A percentile compares a stretch with the other conserved stretches of the same genome.
Evolutionary conservation across 2,329 filamentous ascomycete genomes (phyloP).

Genomic region (Colletotrichum sp.): DNA sequence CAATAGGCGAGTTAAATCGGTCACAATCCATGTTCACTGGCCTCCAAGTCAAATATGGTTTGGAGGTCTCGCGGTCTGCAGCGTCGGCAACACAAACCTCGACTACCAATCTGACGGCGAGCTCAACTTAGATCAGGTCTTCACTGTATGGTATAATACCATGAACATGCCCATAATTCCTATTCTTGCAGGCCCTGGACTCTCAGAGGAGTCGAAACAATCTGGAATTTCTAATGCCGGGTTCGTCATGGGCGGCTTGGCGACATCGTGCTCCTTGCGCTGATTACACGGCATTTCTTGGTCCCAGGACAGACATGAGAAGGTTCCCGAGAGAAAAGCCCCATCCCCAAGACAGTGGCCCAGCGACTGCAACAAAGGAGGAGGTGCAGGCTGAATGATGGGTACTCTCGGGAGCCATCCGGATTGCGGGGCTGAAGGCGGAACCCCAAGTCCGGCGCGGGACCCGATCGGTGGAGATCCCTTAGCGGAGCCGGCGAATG

Average conservation of each 20-base stretch:
- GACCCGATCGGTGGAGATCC: not conserved
- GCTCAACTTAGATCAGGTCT: not conserved
- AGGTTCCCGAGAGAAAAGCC: not conserved
- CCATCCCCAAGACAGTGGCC: not conserved
- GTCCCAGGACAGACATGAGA: not conserved
- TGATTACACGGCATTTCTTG: not conserved
- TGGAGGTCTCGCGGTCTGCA: not conserved
- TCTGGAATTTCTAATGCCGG: not conserved
- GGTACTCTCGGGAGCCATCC: not conserved
- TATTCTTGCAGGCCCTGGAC: not conserved
- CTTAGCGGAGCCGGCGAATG: not conserved
- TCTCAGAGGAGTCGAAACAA: not conserved
- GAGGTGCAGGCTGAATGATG: not conserved
- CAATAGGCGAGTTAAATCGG: not conserved
- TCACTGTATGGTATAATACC: not conserved
- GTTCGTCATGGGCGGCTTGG: not conserved
- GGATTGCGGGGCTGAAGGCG: not conserved
- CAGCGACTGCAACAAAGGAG: not conserved
- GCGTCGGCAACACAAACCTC: not conserved
- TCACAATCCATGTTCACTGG: not conserved
- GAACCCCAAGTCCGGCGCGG: not conserved
- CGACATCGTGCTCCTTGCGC: not conserved
- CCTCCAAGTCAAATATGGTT: not conserved
- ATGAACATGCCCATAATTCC: not conserved
- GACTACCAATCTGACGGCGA: too few species aligned